Evolutionary conservation across 176 grass and related monocot species (phyloP), one percentile per base, ranked within the genome.

Genomic region (Oryza glumipatula): DNA sequence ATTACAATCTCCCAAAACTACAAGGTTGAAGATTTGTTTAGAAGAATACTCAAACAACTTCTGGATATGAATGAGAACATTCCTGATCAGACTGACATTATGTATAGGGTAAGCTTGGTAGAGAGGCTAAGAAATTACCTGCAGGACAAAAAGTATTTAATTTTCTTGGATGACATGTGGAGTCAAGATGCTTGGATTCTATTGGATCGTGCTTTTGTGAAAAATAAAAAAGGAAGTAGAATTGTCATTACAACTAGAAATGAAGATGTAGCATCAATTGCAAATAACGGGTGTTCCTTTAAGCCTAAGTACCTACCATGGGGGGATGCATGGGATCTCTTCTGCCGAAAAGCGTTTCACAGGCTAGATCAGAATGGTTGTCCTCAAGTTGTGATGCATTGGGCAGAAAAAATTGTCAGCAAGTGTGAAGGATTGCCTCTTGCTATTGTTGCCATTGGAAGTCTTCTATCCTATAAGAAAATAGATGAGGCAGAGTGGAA

Each of bases 131-230:
- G 10, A 46, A 11, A 6, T 21, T 47, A 32, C 13, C 22, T 83
- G 15, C 23, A 36, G 6, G 7, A 67, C 15, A 75, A 44, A 44
- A 44, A 44, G 43, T 44, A 44, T 10, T 44, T 44, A 44, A 44
- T 44, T 44, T 44, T 44, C 16, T 45, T 84, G 17, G 82, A 84
- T 68, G 72, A 76, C 35, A 24, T 84, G 9, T 84, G 82, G 82
- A 51, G 46, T 5, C 2, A 3, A 14, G 13, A 49, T 11, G 36
- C 6, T 1, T 68, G 36, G 9, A 21, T 4, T 2, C 8, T 23
- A 4, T 48, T 84, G 12, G 14, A 51, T 15, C 0, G 1, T 23
- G 39, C 43, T 8, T 22, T 84, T 1, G 38, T 3, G 1, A 8
- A 49, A n/a, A 75, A 84, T 43, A 22, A 76, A 0, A 7, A 48